phyloP scores from a whole-genome alignment of 2,329 filamentous ascomycete genomes.

The Thermothelomyces thermophilus region DNA sequence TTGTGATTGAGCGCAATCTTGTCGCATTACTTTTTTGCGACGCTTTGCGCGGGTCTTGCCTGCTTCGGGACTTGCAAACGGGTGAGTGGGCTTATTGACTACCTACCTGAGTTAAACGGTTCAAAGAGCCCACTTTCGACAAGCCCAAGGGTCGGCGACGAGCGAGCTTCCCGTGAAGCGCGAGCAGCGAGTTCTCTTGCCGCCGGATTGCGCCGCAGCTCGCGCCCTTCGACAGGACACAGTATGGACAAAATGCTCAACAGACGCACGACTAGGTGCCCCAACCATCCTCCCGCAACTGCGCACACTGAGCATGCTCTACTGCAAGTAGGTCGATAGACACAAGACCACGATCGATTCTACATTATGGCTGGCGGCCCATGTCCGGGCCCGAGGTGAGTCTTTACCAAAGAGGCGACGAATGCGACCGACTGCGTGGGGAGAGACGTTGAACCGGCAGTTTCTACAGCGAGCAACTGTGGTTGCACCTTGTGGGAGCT shows the following conservation, averaged over 20 bases:
- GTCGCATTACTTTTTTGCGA: slow-evolving; percentile 8
- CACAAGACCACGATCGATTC: too few species aligned
- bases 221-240: neutral
- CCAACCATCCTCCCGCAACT: neutral
- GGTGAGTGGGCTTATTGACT: neutral
- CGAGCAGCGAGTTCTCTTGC: neutral
- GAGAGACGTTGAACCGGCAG: too few species aligned
- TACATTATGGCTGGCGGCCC: too few species aligned
- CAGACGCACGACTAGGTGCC: neutral
- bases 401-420: too few species aligned
- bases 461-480: too few species aligned
- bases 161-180: neutral
- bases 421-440: too few species aligned
- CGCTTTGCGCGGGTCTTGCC: neutral
- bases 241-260: neutral
- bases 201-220: neutral
- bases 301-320: too few species aligned
- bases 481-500: too few species aligned
- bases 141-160: neutral
- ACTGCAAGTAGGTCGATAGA: too few species aligned
- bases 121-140: neutral
- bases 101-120: too few species aligned
- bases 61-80: neutral
- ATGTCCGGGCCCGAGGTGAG: too few species aligned
- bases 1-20: slow-evolving; percentile 7